Evolutionary conservation across 75 land plant species (phyloP).

Genomic region (Isoetes taiwanensis): DNA sequence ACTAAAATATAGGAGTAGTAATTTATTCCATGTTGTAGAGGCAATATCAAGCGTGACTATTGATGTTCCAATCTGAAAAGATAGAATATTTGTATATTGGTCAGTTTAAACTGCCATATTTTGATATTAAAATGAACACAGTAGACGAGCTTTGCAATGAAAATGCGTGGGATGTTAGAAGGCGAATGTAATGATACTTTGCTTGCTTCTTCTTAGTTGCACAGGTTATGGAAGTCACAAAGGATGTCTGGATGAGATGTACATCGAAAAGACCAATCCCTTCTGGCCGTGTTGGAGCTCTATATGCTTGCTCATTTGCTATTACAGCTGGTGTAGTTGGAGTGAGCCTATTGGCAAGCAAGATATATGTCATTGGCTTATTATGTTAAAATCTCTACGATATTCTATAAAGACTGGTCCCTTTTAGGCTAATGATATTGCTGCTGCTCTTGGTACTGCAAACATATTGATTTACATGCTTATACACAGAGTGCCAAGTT

Average conservation of each 20-base stretch:
- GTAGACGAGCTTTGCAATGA: too few species aligned
- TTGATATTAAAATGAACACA: too few species aligned
- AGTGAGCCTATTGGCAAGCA: constrained; percentile 46
- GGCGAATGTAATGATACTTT: background rate
- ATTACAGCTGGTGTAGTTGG: constrained; percentile 50
- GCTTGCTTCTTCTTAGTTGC: background rate
- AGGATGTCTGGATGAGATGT: constrained; percentile 85
- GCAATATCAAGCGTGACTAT: too few species aligned
- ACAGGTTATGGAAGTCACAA: constrained; percentile 71
- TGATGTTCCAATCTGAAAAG: too few species aligned
- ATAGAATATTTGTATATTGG: too few species aligned
- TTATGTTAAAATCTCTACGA: constrained; percentile 5
- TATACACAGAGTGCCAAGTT: constrained; percentile 48
- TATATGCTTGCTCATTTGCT: constrained; percentile 75
- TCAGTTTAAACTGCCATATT: too few species aligned
- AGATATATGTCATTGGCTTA: too few species aligned
- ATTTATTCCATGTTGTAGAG: too few species aligned
- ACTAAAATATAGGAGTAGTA: too few species aligned
- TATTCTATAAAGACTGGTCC: too few species aligned
- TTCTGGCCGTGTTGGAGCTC: constrained; percentile 56
- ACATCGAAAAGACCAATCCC: constrained; percentile 81
- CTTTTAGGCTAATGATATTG: constrained; percentile 84
- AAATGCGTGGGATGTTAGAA: too few species aligned
- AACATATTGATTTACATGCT: constrained; percentile 77
- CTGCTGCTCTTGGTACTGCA: constrained; percentile 81